These are phyloP conservation scores for Tricholoma sp. DNA, from an alignment of 768 basidiomycete genomes.

Conservation along the genomic window DNA sequence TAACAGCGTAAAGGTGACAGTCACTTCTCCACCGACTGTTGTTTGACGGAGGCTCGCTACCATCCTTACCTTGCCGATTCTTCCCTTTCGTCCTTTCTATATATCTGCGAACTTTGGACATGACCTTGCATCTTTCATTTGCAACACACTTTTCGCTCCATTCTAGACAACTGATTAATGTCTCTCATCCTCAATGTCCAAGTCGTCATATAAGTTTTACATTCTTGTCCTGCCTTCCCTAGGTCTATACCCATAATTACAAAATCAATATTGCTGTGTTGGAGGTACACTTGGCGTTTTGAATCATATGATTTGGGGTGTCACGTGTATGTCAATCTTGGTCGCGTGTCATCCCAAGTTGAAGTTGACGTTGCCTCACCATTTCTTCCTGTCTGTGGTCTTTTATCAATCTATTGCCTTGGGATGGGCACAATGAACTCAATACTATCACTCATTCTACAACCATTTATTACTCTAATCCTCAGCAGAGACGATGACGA, in stretches of 20 bases:
- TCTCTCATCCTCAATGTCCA: constrained; percentile 7
- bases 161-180: constrained; percentile 18
- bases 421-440: constrained; percentile 33
- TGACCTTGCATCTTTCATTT: not conserved
- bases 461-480: constrained; percentile 48
- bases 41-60: not conserved
- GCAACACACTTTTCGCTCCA: not conserved
- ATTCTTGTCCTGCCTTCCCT: constrained; percentile 4
- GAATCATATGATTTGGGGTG: too few relatives aligned
- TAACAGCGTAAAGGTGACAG: constrained; percentile 39
- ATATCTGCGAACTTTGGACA: constrained; percentile 2
- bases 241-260: constrained; percentile 17
- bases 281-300: too few relatives aligned
- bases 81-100: not conserved
- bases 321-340: not conserved
- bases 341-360: constrained; percentile 1
- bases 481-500: constrained; percentile 42
- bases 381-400: not conserved
- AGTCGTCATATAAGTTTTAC: constrained; percentile 2
- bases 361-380: not conserved
- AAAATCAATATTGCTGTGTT: too few relatives aligned
- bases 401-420: not conserved
- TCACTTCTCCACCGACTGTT: not conserved
- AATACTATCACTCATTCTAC: constrained; percentile 44
- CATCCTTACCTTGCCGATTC: not conserved